These are phyloP conservation scores for Cornus florida DNA, from an alignment of 148 eudicot genomes.

Conservation along the genomic window DNA sequence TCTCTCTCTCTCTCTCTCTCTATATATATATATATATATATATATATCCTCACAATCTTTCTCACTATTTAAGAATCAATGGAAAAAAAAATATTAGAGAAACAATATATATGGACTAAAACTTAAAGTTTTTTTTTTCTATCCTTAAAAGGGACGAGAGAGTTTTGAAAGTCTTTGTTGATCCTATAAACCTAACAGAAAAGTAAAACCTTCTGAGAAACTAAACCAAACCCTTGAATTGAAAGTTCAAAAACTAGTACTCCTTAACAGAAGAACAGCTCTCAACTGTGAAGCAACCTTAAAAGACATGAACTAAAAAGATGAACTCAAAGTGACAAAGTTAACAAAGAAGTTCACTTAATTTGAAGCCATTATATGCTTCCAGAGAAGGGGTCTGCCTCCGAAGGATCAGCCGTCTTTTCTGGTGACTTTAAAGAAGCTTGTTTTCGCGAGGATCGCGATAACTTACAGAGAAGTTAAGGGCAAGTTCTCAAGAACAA, in stretches of 20 bases:
- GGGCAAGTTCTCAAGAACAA: slow-evolving; percentile 23
- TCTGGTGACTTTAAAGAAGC: slow-evolving; percentile 68
- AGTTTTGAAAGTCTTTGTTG: background rate
- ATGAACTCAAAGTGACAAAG: too few species aligned
- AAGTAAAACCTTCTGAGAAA: too few species aligned
- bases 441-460: slow-evolving; percentile 12
- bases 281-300: too few species aligned
- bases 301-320: slow-evolving; percentile 1
- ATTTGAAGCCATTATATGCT: slow-evolving; percentile 42
- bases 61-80: background rate
- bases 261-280: background rate
- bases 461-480: slow-evolving; percentile 11
- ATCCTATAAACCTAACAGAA: background rate
- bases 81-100: too few species aligned
- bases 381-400: slow-evolving; percentile 39
- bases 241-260: background rate
- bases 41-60: background rate
- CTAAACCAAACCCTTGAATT: too few species aligned
- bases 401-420: slow-evolving; percentile 92
- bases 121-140: too few species aligned
- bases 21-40: background rate
- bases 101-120: too few species aligned
- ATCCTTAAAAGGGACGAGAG: background rate
- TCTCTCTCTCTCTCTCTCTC: background rate
- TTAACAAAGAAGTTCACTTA: slow-evolving; percentile 6